Conservation (phyloP, 306 rosid species). For the Hippophae tibetana region DNA sequence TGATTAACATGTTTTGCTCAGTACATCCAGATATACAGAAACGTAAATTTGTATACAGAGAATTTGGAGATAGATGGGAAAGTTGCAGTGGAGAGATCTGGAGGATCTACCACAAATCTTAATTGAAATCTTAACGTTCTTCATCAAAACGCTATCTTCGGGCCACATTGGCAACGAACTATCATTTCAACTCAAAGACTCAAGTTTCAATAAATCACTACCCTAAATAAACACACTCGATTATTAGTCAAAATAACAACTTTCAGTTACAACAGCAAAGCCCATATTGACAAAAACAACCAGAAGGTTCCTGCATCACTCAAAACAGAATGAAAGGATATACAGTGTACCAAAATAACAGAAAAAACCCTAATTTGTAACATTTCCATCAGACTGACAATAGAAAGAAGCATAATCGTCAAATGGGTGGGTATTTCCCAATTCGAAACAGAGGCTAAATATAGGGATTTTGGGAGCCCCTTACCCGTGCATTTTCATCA, state of each 20-base stretch:
- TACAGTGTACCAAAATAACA: no score
- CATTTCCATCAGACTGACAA: slow-evolving; percentile 10
- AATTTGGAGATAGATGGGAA: background rate
- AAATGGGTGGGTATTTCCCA: slow-evolving; percentile 10
- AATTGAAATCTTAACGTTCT: no score
- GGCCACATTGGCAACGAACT: slow-evolving; percentile 8
- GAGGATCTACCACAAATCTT: slow-evolving; percentile 5
- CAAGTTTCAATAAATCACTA: background rate
- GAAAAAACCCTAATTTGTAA: slow-evolving; percentile 14
- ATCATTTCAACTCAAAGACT: background rate
- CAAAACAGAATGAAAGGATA: background rate
- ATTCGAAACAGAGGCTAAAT: background rate
- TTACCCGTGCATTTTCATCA: slow-evolving; percentile 79
- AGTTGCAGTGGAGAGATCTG: background rate
- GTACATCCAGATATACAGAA: background rate
- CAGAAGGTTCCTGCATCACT: slow-evolving; percentile 1
- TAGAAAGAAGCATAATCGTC: background rate
- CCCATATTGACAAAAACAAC: background rate
- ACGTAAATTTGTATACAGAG: background rate
- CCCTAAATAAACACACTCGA: background rate
- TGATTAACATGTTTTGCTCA: background rate
- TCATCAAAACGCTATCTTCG: background rate
- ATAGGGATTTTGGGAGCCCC: background rate
- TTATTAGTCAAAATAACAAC: background rate
- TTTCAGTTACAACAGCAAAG: slow-evolving; percentile 15